Evolutionary conservation across 768 basidiomycete species (phyloP), one percentile per base, ranked within the genome.

Genomic region (Tulasnella sp.): DNA sequence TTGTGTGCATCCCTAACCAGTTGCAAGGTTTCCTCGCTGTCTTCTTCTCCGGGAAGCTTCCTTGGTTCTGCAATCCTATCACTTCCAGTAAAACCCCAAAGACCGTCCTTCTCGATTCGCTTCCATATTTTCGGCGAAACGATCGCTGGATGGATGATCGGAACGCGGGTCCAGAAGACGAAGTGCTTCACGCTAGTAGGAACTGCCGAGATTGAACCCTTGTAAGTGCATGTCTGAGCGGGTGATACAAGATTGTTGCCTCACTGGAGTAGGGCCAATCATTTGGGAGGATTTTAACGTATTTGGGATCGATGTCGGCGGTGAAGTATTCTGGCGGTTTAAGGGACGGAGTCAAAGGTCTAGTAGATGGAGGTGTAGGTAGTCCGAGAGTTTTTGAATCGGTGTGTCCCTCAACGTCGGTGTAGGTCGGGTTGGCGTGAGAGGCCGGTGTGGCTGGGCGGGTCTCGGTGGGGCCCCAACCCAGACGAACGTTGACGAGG

Each of bases 211-310:
- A 7, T 54, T n/a, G 54, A 3, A 54, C 3, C 0, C 11, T 28
- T 37, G 34, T 20, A 1, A 28, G 14, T 34, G 11, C 64, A 64
- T 16, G 41, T 28, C 28, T 11, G 74, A 24, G 77, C 44, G 14
- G 76, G 74, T 37, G 54, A 42, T 79, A 41, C 50, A 46, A 75
- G 28, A 58, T 54, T 24, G 74, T 78, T 9, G 46, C 73, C 88
- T 78, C 83, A 93, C 93, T 91, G 9, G 93, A 95, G 85, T 96
- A 96, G 0, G 95, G 95, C 95, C 95, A 96, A 84, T 95, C 94
- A 83, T 96, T 95, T 83, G 88, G 91, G 72, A 93, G 93, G 81
- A 95, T 91, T 83, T 91, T 93, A 82, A 94, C 86, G 77, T 90
- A 86, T 48, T 90, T 86, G 18, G 88, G 83, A 0, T 92, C 90